These are phyloP conservation scores for Angomonas deanei DNA, from an alignment of 208 protist species.

Conservation along the genomic window DNA sequence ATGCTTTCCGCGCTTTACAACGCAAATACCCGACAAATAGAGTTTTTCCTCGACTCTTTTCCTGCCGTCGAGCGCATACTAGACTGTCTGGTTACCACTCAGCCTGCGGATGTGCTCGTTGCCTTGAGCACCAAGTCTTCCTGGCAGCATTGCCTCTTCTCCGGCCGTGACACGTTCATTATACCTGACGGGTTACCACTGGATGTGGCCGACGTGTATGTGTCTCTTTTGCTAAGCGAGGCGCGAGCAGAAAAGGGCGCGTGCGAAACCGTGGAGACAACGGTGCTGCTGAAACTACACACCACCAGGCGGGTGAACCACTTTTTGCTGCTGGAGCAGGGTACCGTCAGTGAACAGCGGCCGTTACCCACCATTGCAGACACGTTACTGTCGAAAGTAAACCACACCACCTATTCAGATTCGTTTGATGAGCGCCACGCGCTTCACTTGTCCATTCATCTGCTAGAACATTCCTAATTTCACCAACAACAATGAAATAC, in stretches of 20 bases:
- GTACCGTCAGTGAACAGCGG: too few relatives aligned
- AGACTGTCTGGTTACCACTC: background rate
- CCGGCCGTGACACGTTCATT: background rate
- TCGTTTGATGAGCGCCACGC: too few relatives aligned
- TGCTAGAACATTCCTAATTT: too few relatives aligned
- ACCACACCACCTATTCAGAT: too few relatives aligned
- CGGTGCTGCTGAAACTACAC: too few relatives aligned
- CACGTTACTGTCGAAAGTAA: too few relatives aligned
- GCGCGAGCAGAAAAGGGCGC: background rate
- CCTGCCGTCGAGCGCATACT: background rate
- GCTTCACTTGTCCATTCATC: background rate
- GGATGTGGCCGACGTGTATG: background rate
- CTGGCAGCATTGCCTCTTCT: background rate
- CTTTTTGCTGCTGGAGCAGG: too few relatives aligned
- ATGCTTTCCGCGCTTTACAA: background rate
- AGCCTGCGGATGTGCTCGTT: background rate
- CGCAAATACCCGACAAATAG: background rate
- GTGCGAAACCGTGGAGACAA: too few relatives aligned
- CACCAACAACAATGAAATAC: too few relatives aligned
- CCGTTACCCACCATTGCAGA: too few relatives aligned
- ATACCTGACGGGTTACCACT: background rate
- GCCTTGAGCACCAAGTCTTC: background rate
- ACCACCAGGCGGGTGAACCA: too few relatives aligned
- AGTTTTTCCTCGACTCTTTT: constrained; percentile 1
- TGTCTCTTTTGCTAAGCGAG: background rate